Evolutionary conservation across 2,329 filamentous ascomycete genomes (phyloP).

Genomic region (Aspergillus versicolor): DNA sequence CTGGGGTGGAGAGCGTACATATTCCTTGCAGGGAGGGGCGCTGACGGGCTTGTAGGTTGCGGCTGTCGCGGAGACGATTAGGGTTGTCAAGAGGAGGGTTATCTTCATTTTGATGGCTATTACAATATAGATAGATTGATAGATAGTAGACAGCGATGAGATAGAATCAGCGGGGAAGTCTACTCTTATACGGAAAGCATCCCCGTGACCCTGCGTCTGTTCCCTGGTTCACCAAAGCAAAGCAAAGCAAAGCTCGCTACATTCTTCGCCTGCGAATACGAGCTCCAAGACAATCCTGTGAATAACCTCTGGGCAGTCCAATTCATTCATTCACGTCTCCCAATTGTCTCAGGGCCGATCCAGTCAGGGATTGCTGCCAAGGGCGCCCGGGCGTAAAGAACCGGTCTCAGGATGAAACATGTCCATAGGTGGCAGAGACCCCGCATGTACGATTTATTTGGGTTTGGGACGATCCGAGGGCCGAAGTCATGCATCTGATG

Average conservation of each 20-base stretch:
- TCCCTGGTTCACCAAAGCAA: too few species aligned
- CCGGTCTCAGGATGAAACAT: not conserved
- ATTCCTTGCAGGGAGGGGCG: not conserved
- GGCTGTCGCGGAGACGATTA: not conserved
- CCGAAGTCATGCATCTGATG: not conserved
- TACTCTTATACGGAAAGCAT: too few species aligned
- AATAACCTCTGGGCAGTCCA: not conserved
- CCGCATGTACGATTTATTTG: not conserved
- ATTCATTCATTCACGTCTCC: not conserved
- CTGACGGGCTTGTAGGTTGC: not conserved
- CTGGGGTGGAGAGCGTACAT: not conserved
- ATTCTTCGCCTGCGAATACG: too few species aligned
- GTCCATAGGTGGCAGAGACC: not conserved
- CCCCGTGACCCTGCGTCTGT: too few species aligned
- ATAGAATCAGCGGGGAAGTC: too few species aligned
- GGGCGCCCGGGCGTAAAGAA: not conserved
- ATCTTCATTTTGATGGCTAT: not conserved
- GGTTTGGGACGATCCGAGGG: not conserved
- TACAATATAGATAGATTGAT: too few species aligned
- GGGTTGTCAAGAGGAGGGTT: not conserved
- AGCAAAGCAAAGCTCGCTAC: too few species aligned
- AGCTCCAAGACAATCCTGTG: too few species aligned
- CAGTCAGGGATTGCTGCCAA: not conserved
- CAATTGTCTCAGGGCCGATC: not conserved
- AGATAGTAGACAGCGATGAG: too few species aligned